Evolutionary conservation across 1,284 basidiomycete species (phyloP), one percentile per base, ranked within the genome.

Genomic region (Abortiporus biennis): DNA sequence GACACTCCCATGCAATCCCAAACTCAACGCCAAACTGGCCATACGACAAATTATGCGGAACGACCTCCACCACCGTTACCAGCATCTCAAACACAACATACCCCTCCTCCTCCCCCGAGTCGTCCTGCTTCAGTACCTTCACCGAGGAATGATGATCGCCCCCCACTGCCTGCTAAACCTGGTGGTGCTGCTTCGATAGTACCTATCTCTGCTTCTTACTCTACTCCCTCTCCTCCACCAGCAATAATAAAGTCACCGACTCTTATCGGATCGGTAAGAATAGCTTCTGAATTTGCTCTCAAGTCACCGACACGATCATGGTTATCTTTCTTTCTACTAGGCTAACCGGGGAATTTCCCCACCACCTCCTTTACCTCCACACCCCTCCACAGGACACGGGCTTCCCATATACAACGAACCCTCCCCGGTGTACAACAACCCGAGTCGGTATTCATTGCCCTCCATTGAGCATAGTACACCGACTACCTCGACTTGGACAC

Each of bases 81-180:
- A 4, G 44, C 50, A 30, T 38, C 30, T 25, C 52, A n/a, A n/a
- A n/a, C n/a, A n/a, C n/a, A n/a, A n/a, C n/a, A n/a, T n/a, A 52
- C 21, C 35, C 46, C 53, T 25, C 42, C 53, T 15, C 34, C 53
- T 36, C 52, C 56, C 20, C 53, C 57, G 35, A 51, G 50, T 15
- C 44, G 45, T 30, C 47, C 51, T 27, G 46, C 47, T 22, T 45
- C 50, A 24, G 49, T 45, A 27, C 34, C 49, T 34, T 48, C 43
- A 33, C 38, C 36, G 21, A 44, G 42, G 8, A 51, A 50, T 40
- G 47, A 48, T 47, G 57, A 65, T 54, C 71, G 60, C 15, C 74
- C 73, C 20, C 56, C 62, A 47, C 47, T 74, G 40, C 72, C 75
- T 45, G 67, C 67, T 38, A 76, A 72, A 53, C 73, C 73, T 36